Conservation (phyloP, 179 eudicot species). For the Amaranthus tricolor region DNA sequence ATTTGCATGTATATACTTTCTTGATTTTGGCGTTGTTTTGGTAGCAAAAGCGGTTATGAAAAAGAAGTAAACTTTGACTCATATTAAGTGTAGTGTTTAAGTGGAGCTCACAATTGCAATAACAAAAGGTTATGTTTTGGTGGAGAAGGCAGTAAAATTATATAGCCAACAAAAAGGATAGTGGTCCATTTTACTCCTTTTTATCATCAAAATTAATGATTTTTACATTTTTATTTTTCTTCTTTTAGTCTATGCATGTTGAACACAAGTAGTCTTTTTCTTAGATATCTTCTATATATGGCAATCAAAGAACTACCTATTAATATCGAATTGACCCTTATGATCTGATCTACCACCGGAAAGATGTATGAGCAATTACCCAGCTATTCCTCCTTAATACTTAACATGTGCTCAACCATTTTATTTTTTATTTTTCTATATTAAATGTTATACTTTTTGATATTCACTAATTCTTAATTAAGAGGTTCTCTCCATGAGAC, state of each 20-base stretch:
- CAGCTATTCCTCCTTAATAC: too few species aligned
- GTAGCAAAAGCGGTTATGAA: slow-evolving; percentile 12
- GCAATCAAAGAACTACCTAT: slow-evolving; percentile 1
- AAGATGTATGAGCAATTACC: too few species aligned
- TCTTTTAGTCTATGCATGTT: slow-evolving; percentile 19
- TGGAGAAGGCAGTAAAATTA: slow-evolving; percentile 13
- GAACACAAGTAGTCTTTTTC: slow-evolving; percentile 18
- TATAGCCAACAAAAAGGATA: slow-evolving; percentile 5
- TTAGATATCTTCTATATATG: slow-evolving; percentile 18
- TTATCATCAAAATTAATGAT: slow-evolving; percentile 16
- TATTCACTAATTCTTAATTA: too few species aligned
- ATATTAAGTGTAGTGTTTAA: slow-evolving; percentile 17
- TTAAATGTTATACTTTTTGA: too few species aligned
- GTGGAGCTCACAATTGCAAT: slow-evolving; percentile 29
- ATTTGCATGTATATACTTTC: slow-evolving; percentile 10
- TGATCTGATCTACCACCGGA: too few species aligned
- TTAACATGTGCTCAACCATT: too few species aligned
- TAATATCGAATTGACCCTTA: background rate
- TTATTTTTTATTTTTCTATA: too few species aligned
- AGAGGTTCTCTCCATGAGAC: too few species aligned
- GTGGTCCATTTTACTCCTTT: slow-evolving; percentile 27
- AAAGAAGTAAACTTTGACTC: slow-evolving; percentile 15
- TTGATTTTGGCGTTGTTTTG: background rate
- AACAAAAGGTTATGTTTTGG: background rate
- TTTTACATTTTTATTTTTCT: background rate